phyloP scores from a whole-genome alignment of 192 early-diverging fungal genomes.

The Podila minutissima region DNA sequence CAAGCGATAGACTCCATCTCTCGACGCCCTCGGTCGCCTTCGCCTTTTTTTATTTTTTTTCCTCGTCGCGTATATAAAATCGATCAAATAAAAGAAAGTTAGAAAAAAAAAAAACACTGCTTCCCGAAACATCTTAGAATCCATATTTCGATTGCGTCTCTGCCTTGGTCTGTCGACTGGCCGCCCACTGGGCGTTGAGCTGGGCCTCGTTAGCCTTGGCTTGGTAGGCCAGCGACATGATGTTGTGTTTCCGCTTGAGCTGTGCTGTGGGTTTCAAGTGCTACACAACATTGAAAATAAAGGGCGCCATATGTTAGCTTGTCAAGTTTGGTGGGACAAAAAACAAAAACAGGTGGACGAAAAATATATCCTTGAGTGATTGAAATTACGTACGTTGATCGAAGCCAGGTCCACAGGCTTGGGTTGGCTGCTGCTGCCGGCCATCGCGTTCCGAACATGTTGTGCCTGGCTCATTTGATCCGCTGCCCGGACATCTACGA shows the following conservation, averaged over 20 bases:
- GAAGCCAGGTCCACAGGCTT: conserved; percentile 41
- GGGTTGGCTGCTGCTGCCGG: conserved; percentile 10
- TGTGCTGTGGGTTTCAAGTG: conserved; percentile 61
- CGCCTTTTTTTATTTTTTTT: no score
- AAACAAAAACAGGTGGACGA: background rate
- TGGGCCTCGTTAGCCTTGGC: conserved; percentile 72
- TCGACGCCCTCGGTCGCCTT: no score
- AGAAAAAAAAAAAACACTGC: no score
- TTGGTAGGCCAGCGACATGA: conserved; percentile 80
- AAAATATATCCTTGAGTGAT: background rate
- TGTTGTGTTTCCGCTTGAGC: conserved; percentile 81
- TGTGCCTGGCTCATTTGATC: conserved; percentile 44
- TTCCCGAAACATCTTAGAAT: conserved; percentile 5
- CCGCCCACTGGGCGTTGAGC: conserved; percentile 70
- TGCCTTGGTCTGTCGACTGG: conserved; percentile 67
- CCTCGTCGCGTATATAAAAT: no score
- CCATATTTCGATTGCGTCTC: conserved; percentile 78
- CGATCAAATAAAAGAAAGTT: no score
- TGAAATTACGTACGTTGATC: conserved; percentile 19
- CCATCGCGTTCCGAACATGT: conserved; percentile 24
- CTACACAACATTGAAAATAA: conserved; percentile 9
- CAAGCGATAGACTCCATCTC: no score
- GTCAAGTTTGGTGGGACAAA: no score
- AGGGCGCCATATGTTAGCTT: no score
- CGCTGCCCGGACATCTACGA: conserved; percentile 34